Conservation (phyloP, 371 early-diverging fungal species). For the Dichotomocladium elegans region DNA sequence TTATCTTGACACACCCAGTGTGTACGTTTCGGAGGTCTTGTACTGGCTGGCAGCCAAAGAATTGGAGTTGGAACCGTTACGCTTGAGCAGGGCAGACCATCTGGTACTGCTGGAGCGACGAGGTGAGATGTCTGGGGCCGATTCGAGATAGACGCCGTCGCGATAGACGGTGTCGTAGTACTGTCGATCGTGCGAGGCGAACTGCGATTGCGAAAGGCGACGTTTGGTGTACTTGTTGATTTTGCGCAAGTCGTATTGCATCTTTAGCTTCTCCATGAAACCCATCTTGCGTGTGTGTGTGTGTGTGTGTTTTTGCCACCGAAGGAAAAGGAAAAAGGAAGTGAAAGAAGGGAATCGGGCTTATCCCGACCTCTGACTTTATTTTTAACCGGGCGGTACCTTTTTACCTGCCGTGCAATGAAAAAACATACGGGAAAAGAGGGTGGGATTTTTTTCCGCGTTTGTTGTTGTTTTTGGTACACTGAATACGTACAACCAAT, state of each 20-base stretch:
- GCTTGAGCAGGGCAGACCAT: conserved; percentile 21
- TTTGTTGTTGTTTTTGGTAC: no score
- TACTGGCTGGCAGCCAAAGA: conserved; percentile 17
- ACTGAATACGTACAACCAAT: no score
- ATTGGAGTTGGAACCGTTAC: conserved; percentile 1
- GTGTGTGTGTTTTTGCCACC: background rate
- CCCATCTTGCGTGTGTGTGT: conserved; percentile 22
- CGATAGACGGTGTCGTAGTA: conserved; percentile 35
- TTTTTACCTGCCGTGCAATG: no score
- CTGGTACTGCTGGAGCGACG: conserved; percentile 7
- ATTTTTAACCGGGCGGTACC: no score
- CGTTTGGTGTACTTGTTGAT: conserved; percentile 41
- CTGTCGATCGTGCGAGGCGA: conserved; percentile 33
- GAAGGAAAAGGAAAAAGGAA: conserved; percentile 1
- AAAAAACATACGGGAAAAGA: no score
- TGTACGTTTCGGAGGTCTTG: conserved; percentile 37
- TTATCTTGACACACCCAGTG: conserved; percentile 7
- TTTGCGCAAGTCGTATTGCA: conserved; percentile 29
- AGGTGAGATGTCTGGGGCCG: background rate
- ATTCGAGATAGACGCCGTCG: conserved; percentile 34
- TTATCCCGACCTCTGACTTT: no score
- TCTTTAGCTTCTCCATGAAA: conserved; percentile 28
- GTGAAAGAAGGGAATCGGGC: background rate
- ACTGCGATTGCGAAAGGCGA: conserved; percentile 35
- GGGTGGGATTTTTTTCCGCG: no score